These are phyloP conservation scores for Penicillium maclennaniae DNA, from an alignment of 495 filamentous ascomycete genomes.

Conservation along the genomic window DNA sequence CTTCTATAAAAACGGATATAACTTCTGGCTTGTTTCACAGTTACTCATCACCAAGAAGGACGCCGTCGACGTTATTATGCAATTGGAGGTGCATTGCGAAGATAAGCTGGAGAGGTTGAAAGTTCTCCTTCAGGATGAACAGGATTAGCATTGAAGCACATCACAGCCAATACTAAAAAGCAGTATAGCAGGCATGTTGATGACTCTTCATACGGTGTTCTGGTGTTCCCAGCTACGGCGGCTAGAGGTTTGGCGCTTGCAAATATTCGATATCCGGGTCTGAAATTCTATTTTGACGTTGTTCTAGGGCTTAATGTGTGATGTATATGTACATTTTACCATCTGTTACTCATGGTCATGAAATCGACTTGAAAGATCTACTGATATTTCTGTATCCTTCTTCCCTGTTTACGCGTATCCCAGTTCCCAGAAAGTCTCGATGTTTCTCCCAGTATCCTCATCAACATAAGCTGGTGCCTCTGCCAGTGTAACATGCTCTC, in stretches of 20 bases:
- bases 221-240: background rate
- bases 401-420: conserved; percentile 34
- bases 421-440: conserved; percentile 45
- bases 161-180: background rate
- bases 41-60: conserved; percentile 47
- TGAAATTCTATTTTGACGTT: background rate
- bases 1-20: conserved; percentile 44
- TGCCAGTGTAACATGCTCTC: conserved; percentile 48
- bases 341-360: background rate
- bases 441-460: conserved; percentile 46
- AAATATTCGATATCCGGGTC: conserved; percentile 2
- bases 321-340: background rate
- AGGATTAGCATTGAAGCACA: conserved; percentile 19
- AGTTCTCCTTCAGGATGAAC: conserved; percentile 41
- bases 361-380: background rate
- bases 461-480: conserved; percentile 49
- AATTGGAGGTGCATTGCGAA: conserved; percentile 47
- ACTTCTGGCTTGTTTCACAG: conserved; percentile 46
- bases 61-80: conserved; percentile 45
- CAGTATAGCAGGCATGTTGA: background rate
- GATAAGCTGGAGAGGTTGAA: conserved; percentile 46
- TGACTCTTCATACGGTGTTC: background rate
- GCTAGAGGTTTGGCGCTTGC: conserved; percentile 3
- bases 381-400: background rate
- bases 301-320: background rate